These are phyloP conservation scores for Epichloe sylvatica DNA, from an alignment of 2,329 filamentous ascomycete genomes.

Conservation along the genomic window DNA sequence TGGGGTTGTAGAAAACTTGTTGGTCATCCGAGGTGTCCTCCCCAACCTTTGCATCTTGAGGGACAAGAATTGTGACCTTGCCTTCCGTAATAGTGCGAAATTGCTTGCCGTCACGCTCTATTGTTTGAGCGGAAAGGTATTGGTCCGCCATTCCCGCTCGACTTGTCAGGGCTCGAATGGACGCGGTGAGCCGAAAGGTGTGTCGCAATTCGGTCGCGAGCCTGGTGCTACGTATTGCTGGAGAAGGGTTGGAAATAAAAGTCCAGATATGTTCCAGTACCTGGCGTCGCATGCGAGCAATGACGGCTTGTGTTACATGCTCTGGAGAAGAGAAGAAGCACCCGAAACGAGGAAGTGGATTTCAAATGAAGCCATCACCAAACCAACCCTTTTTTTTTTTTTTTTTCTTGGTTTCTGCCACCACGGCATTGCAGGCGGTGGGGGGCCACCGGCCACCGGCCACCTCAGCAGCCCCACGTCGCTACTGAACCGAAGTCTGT, in stretches of 20 bases:
- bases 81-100: conserved; percentile 42
- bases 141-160: conserved; percentile 8
- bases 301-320: not conserved
- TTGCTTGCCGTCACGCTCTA: conserved; percentile 29
- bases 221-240: not conserved
- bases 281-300: not conserved
- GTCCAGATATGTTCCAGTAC: not conserved
- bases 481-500: no score
- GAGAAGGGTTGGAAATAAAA: not conserved
- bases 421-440: conserved; percentile 11
- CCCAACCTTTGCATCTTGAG: conserved; percentile 28
- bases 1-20: conserved; percentile 96
- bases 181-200: not conserved
- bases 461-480: no score
- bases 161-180: not conserved
- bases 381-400: conserved; percentile 10
- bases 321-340: not conserved
- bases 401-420: conserved; percentile 6
- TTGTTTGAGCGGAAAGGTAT: conserved; percentile 10
- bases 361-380: conserved; percentile 1
- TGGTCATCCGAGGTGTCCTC: conserved; percentile 46
- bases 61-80: conserved; percentile 42
- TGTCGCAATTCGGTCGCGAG: not conserved
- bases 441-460: no score
- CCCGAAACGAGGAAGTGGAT: no score